Base-by-base conservation (phyloP, 352 stramenopile species). In the Globisporangium spiculum region DNA sequence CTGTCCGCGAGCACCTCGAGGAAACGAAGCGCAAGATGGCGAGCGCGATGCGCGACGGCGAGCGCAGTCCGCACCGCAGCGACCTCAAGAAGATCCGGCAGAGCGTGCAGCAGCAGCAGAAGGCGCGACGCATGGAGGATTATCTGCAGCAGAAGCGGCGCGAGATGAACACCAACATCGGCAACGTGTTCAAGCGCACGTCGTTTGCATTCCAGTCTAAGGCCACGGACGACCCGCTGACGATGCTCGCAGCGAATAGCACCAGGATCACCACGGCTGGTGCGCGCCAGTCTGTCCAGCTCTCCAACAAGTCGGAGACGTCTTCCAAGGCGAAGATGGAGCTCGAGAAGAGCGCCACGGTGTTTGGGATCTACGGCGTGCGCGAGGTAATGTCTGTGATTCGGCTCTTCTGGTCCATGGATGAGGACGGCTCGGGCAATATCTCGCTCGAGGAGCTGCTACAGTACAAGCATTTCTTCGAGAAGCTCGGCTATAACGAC, bases 331-430 rank as follows among this genome's bases (percentile, higher is more conserved):
- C 63, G 1, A 72, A 75, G 16, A 58, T 48, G 18, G 64, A 69
- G 12, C 54, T 77, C 4, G 73, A 81, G 26, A 82, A 76, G 64
- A 77, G 66, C 48, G 69, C 72, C 22, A 72, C 78, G 9, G 53
- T 62, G 66, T 92, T 92, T 68, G 84, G 84, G 2, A 89, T 88
- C 53, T 92, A 92, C 70, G 75, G 72, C 10, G 81, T 89, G 22
- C 75, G 78, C 14, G 84, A 92, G 59, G 83, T 90, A 34, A 92
- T 92, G 84, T 86, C 83, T 4, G 75, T 92, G 5, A 87, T 92
- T 30, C 82, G 84, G 0, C 73, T 92, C 4, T 92, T 92, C 63
- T 88, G 79, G 78, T 80, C 72, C 44, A 90, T 92, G 76, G 83
- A 92, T 57, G 72, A 78, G n/a, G 84, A 92, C 56, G 64, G 69